Conservation (phyloP, 805 yeast species). For the Komagataella pastoris region DNA sequence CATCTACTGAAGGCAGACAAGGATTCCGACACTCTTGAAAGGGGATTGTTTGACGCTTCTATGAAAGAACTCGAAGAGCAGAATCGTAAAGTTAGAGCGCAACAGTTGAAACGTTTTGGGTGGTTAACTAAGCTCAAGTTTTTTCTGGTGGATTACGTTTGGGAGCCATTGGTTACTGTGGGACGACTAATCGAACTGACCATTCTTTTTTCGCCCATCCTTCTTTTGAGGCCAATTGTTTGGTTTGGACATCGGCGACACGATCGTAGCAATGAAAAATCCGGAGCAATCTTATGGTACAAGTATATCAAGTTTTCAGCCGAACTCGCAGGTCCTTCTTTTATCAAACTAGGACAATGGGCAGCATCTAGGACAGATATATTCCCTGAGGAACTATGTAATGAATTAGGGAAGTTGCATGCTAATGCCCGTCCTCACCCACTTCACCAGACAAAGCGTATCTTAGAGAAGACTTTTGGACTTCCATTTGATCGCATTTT, state of each 20-base stretch:
- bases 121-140: constrained; percentile 27
- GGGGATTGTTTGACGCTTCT: constrained; percentile 49
- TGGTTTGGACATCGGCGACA: constrained; percentile 32
- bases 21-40: constrained; percentile 53
- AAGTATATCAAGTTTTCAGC: constrained; percentile 46
- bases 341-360: constrained; percentile 93
- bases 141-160: constrained; percentile 34
- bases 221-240: constrained; percentile 49
- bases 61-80: constrained; percentile 37
- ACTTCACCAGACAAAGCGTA: constrained; percentile 40
- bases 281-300: constrained; percentile 68
- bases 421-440: constrained; percentile 74
- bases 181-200: constrained; percentile 60
- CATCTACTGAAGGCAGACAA: constrained; percentile 31
- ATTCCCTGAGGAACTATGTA: constrained; percentile 68
- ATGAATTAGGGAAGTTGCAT: constrained; percentile 64
- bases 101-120: constrained; percentile 5
- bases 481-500: constrained; percentile 56
- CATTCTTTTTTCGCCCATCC: constrained; percentile 54
- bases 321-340: constrained; percentile 87
- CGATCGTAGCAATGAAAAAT: constrained; percentile 21
- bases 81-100: constrained; percentile 18
- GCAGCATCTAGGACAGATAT: constrained; percentile 96
- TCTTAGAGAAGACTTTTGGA: constrained; percentile 48
- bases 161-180: constrained; percentile 60